Evolutionary conservation across 2,329 filamentous ascomycete species (phyloP).

Genomic region (Colletotrichum sp.): DNA sequence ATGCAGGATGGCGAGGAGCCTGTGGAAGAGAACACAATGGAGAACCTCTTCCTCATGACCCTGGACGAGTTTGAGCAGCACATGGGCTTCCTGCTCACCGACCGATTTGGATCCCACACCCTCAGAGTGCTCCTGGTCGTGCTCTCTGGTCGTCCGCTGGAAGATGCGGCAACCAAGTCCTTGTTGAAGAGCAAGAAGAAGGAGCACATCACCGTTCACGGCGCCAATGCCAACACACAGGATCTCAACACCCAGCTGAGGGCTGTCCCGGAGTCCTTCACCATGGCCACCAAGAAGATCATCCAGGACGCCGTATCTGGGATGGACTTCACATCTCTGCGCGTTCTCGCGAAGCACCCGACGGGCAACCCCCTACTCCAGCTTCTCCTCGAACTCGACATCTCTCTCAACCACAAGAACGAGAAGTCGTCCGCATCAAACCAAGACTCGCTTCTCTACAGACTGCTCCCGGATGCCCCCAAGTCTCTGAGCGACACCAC

Average conservation of each 20-base stretch:
- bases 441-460: conserved; percentile 67
- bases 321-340: conserved; percentile 80
- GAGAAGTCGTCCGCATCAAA: conserved; percentile 60
- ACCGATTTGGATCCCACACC: conserved; percentile 88
- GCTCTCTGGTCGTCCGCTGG: conserved; percentile 81
- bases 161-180: conserved; percentile 70
- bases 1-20: conserved; percentile 50
- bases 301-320: conserved; percentile 76
- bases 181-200: conserved; percentile 93
- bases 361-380: conserved; percentile 95
- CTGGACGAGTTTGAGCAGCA: conserved; percentile 88
- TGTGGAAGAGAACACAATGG: conserved; percentile 70
- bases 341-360: conserved; percentile 84
- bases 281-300: conserved; percentile 78
- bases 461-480: conserved; percentile 78
- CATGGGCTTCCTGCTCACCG: conserved; percentile 82
- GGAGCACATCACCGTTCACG: conserved; percentile 75
- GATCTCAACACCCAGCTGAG: conserved; percentile 45
- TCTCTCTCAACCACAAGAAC: conserved; percentile 71
- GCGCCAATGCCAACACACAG: conserved; percentile 48
- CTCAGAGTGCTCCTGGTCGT: conserved; percentile 86
- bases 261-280: conserved; percentile 80
- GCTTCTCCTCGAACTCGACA: conserved; percentile 84
- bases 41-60: conserved; percentile 82
- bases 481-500: conserved; percentile 73